Base-by-base conservation (phyloP, 2,329 filamentous ascomycete genomes). In the Fusarium sp. region DNA sequence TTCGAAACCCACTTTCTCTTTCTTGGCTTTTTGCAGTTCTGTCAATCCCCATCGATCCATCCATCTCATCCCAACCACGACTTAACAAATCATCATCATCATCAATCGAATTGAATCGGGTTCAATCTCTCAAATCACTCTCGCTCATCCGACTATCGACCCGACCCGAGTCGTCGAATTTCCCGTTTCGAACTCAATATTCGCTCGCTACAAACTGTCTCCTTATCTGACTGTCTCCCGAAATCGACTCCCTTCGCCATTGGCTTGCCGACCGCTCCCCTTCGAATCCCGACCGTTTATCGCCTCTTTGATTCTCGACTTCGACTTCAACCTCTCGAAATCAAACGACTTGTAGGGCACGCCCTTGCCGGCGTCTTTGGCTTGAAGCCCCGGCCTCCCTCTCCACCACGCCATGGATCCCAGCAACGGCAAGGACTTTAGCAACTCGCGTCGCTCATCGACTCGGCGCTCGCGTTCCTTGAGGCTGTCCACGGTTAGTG, bases 401-500 rank as follows among this genome's bases (percentile, higher is more conserved):
- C 56, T 52, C 42, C 67, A 73, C 67, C 66, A 68, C 66, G 79
- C 74, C 77, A 88, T 87, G 86, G 83, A 83, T 76, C 78, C 79
- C 55, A 77, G 80, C 68, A 76, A 83, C 70, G 79, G 79, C 73
- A 84, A 85, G 70, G 75, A 80, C 60, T 81, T 80, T 65, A 81
- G 81, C 71, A 69, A 82, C 71, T 84, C 85, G 75, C 83, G 83
- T 78, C 84, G 82, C 73, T 79, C 81, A 54, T 87, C 87, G 45
- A 80, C 80, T 45, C 83, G 84, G 74, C 78, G 78, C 30, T 86
- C 87, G 48, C 79, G 79, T 38, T 86, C 87, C 38, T 79, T 81
- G 59, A 83, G 83, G 72, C 70, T 82, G 57, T 85, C 84, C 22
- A 72, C 73, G 54, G 69, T 66, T 52, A 70, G 56, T 73, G 73